Evolutionary conservation across 2,329 filamentous ascomycete genomes (phyloP).

Genomic region (Xylaria sp.): DNA sequence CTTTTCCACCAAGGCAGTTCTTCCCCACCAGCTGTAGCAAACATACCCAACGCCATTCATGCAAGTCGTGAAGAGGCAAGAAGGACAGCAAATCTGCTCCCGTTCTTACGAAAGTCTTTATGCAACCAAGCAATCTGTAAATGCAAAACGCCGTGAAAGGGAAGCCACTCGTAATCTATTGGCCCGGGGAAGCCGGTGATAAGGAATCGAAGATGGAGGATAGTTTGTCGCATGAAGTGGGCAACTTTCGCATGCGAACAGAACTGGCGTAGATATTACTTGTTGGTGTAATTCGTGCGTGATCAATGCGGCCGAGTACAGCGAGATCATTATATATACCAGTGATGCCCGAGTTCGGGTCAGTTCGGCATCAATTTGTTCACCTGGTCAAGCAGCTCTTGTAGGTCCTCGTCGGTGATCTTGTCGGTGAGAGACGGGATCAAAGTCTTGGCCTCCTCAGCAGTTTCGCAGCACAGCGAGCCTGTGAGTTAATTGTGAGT

Average conservation of each 20-base stretch:
- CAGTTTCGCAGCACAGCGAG: constrained; percentile 87
- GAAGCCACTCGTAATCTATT: constrained; percentile 22
- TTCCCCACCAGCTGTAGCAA: constrained; percentile 11
- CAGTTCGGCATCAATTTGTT: constrained; percentile 66
- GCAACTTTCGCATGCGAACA: neutral
- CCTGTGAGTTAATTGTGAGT: constrained; percentile 55
- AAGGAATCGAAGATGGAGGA: neutral
- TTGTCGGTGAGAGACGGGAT: constrained; percentile 90
- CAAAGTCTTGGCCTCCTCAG: constrained; percentile 94
- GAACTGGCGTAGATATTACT: neutral
- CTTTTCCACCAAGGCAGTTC: constrained; percentile 1
- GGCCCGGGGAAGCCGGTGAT: neutral
- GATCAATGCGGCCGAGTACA: neutral
- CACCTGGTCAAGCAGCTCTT: constrained; percentile 88
- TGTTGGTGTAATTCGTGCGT: neutral
- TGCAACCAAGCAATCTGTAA: constrained; percentile 23
- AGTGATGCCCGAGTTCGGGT: neutral
- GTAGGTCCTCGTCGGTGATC: constrained; percentile 85
- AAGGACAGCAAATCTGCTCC: neutral
- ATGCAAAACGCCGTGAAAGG: constrained; percentile 25
- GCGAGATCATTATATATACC: neutral
- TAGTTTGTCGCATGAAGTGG: neutral
- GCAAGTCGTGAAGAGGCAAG: constrained; percentile 23
- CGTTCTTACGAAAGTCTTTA: constrained; percentile 20
- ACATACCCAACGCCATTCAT: constrained; percentile 30